Conservation (phyloP, 2,329 filamentous ascomycete species). For the Paecilomyces sp. region DNA sequence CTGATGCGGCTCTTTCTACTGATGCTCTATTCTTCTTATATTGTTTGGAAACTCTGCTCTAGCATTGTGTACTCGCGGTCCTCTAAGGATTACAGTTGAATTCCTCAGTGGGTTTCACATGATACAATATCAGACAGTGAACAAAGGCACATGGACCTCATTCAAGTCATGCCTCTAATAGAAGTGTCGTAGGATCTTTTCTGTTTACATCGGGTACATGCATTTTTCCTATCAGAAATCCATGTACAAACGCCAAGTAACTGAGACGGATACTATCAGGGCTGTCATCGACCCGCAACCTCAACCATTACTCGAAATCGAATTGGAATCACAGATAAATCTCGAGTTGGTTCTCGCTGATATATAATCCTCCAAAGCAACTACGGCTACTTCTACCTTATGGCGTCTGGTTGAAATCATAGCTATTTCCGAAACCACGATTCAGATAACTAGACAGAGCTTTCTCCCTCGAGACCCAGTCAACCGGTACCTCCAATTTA, state of each 20-base stretch:
- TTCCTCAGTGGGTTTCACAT: neutral
- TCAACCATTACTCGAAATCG: neutral
- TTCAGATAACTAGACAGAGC: constrained; percentile 45
- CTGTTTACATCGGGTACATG: neutral
- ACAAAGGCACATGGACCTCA: neutral
- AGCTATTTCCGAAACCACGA: constrained; percentile 54
- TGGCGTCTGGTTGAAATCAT: constrained; percentile 51
- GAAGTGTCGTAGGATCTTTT: no score
- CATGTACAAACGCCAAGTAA: neutral
- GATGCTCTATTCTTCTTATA: neutral
- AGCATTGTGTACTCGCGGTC: neutral
- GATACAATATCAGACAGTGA: neutral
- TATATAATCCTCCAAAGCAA: neutral
- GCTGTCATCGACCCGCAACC: no score
- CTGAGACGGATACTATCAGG: no score
- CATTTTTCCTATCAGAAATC: neutral
- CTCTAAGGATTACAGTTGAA: neutral
- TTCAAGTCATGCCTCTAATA: neutral
- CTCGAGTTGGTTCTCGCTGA: neutral
- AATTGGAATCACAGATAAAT: neutral
- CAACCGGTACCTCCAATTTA: constrained; percentile 44
- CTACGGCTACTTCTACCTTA: neutral
- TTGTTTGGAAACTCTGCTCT: neutral
- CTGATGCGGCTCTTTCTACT: neutral
- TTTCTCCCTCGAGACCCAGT: constrained; percentile 41